Evolutionary conservation across 2,329 filamentous ascomycete species (phyloP), one percentile per base, ranked within the genome.

Genomic region (Colletotrichum sublineola): DNA sequence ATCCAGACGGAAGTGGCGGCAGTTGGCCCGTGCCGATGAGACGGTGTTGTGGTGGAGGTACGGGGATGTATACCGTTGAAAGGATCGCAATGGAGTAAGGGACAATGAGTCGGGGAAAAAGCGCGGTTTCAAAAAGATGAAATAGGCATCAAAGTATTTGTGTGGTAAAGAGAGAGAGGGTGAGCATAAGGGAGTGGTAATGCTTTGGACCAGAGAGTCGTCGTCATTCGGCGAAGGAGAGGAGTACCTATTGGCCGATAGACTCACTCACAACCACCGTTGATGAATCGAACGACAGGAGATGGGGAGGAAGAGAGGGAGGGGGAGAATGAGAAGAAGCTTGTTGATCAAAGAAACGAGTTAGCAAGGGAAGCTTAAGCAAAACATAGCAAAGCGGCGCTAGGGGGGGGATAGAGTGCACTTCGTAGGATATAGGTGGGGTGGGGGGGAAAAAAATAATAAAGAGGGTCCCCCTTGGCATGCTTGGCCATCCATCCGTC

Each of bases 1-100:
- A 65, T 65, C 46, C 29, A 64, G 65, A 4, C 65, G 33, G 65
- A 73, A 65, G 66, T 70, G 70, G 70, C 61, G 66, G 61, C 65
- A 46, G 67, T 46, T 70, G 66, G 60, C 52, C 70, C 61, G 70
- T 73, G 70, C 66, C 70, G 60, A 48, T 60, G 44, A 69, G 53
- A 61, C 53, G 40, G 36, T 57, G 40, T 46, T 40, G 46, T 40
- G 40, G 66, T 65, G 53, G 40, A 73, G 67, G 62, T 60, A 65
- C 62, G 53, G 46, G 60, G 42, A 29, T 53, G 53, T 15, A 24
- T 69, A 55, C 60, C 55, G 42, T 29, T 55, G 58, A 40, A 48
- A 46, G 7, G 31, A 44, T 15, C 6, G 44, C n/a, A 40, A 57
- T 36, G 24, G 46, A 63, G 66, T 44, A 55, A 63, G 48, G 44